Evolutionary conservation across 1,139 yeast genomes (phyloP), one percentile per base, ranked within the genome.

Genomic region (Yamadazyma taylorii): DNA sequence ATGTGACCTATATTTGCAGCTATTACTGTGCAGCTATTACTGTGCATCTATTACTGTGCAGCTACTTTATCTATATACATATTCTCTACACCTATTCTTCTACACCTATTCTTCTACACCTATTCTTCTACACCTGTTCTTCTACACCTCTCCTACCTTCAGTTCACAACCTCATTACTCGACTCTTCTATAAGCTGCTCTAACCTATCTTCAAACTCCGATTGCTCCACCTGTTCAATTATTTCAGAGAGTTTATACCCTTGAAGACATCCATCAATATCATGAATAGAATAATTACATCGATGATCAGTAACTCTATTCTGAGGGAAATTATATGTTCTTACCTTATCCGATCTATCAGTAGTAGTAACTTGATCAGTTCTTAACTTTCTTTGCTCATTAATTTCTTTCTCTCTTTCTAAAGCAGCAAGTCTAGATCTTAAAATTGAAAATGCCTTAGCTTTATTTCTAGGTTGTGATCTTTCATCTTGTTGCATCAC

Each of bases 401-500:
- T 79, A 32, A 78, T 79, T 47, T 76, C 81, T 45, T 79, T 79
- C 15, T 72, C 75, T 36, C 89, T 69, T 52, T 88, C 96, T 44
- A 68, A 66, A 44, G 90, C 96, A 0, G 96, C 97, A 38, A 92
- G 61, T 41, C 95, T 71, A 1, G 96, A 86, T 39, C 95, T 68
- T 45, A 92, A 66, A 37, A 92, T 79, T 33, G 85, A 75, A 56
- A 87, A 83, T 1, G 98, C 98, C 53, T 86, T 88, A n/a, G 96
- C 97, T 58, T 88, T 89, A 60, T 94, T 94, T 51, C 83, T 78
- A 39, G 94, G 97, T 61, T 92, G 99, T 0, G 97, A 89, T 45
- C 99, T 67, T 55, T 89, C 96, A 56, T 92, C 97, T 58, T 94
- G 98, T 70, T 92, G 95, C 38, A 81, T 73, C 3, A 92, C 96